Base-by-base conservation (phyloP, 495 filamentous ascomycete species). In the Penicillium turbatum region DNA sequence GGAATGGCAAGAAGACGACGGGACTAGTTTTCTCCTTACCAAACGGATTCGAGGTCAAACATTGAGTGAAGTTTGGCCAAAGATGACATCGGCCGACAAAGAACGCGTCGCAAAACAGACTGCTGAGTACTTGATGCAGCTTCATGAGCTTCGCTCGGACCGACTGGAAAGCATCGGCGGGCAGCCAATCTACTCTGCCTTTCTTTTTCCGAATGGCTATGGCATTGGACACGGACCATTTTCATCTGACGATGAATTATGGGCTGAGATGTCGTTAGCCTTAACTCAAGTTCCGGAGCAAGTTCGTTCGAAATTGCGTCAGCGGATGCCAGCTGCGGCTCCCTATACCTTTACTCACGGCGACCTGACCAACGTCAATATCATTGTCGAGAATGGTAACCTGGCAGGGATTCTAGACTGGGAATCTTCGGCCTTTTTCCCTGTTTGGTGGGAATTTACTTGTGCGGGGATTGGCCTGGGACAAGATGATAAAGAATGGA, bases 301-400 rank as follows among this genome's bases (percentile, higher is more conserved):
- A 26, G 61, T 54, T n/a, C 49, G 53, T 19, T 16, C 21, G 35
- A 15, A 49, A 19, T 55, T 67, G 34, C 61, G 64, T 29, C n/a
- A 47, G 0, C 43, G 52, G 15, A 68, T 69, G 67, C 67, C 69
- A 12, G 30, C 57, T 27, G 53, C 57, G 34, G 36, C 53, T 24
- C 70, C 65, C 12, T 72, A 63, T 41, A 70, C 63, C 26, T 70
- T 72, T 44, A 72, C 68, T 7, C 65, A 72, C 39, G 60, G 63
- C n/a, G 70, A 74, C 36, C 54, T 74, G 12, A 67, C 64, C 3
- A 48, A 64, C 50, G 63, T 66, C 2, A 73, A 72, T 48, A 69
- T 72, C 30, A 72, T 74, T 11, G 64, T 70, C n/a, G 48, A 64
- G 24, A 50, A 61, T 37, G 57, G 53, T n/a, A 27, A 27, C 8